Conservation (phyloP, 208 protist species). For the Crithidia sp. region DNA sequence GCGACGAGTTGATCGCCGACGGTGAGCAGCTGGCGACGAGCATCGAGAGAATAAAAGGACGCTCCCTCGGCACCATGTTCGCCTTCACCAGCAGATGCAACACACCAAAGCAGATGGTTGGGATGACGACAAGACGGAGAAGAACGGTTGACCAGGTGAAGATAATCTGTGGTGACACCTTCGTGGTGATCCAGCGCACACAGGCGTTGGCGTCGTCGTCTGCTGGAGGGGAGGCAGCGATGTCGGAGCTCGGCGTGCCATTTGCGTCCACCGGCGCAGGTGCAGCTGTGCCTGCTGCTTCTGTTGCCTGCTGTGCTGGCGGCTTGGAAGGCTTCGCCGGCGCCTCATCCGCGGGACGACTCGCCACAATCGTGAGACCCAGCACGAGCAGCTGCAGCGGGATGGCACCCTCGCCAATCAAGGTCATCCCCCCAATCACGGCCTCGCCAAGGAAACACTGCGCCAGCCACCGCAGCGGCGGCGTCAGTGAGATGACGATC, state of each 20-base stretch:
- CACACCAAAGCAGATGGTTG: conserved; percentile 55
- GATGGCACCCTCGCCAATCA: conserved; percentile 61
- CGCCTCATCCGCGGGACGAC: conserved; percentile 14
- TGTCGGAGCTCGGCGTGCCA: not conserved
- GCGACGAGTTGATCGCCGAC: conserved; percentile 66
- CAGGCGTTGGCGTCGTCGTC: conserved; percentile 6
- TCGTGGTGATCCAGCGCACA: conserved; percentile 13
- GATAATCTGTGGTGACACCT: conserved; percentile 27
- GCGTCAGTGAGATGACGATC: conserved; percentile 65
- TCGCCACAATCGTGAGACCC: conserved; percentile 49
- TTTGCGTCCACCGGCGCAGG: not conserved
- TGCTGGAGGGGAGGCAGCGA: not conserved
- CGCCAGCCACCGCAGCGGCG: conserved; percentile 69
- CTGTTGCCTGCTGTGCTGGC: not conserved
- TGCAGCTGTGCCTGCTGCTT: not conserved
- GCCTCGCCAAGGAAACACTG: conserved; percentile 42
- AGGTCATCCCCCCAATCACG: conserved; percentile 55
- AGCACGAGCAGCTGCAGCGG: conserved; percentile 73
- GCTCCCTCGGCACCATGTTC: conserved; percentile 51
- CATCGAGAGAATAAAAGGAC: conserved; percentile 64
- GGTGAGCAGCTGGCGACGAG: conserved; percentile 67
- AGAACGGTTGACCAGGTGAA: conserved; percentile 47
- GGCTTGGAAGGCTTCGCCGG: not conserved
- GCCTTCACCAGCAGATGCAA: conserved; percentile 52
- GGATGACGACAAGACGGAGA: conserved; percentile 65